A percentile compares a stretch with the other conserved stretches of the same genome.
phyloP scores from a whole-genome alignment of 2,329 filamentous ascomycete genomes.

The Scleromitrula shiraiana region DNA sequence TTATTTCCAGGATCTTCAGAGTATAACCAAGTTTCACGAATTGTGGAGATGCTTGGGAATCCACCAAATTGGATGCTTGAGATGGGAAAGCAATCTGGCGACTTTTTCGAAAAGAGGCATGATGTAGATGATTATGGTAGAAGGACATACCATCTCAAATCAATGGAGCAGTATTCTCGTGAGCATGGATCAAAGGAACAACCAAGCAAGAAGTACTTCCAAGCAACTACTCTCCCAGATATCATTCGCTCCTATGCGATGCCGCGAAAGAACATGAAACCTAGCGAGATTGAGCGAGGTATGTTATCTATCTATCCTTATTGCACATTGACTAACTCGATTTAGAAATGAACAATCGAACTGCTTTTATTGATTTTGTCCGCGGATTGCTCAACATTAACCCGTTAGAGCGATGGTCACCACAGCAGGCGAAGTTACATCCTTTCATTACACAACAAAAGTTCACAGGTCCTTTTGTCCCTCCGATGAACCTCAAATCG shows the following conservation, averaged over 20 bases:
- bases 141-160: conserved; percentile 85
- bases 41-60: conserved; percentile 95
- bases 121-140: conserved; percentile 84
- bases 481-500: conserved; percentile 91
- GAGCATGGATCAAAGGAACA: conserved; percentile 97
- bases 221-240: conserved; percentile 84
- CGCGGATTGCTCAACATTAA: conserved; percentile 89
- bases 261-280: conserved; percentile 99
- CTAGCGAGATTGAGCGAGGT: conserved; percentile 93
- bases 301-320: conserved; percentile 29
- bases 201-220: conserved; percentile 99
- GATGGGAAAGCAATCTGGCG: conserved; percentile 93
- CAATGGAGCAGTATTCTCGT: conserved; percentile 94
- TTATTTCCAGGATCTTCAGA: conserved; percentile 96
- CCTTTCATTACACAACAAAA: conserved; percentile 99
- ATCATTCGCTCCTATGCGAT: conserved; percentile 98
- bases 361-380: conserved; percentile 97
- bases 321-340: conserved; percentile 11
- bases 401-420: conserved; percentile 93
- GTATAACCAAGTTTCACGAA: conserved; percentile 95
- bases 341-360: conserved; percentile 94
- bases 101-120: conserved; percentile 88
- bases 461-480: conserved; percentile 91
- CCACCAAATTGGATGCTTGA: conserved; percentile 99
- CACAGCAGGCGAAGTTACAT: conserved; percentile 92